Evolutionary conservation across 805 yeast genomes (phyloP), one percentile per base, ranked within the genome.

Genomic region (Saccharomycopsis guyanensis): DNA sequence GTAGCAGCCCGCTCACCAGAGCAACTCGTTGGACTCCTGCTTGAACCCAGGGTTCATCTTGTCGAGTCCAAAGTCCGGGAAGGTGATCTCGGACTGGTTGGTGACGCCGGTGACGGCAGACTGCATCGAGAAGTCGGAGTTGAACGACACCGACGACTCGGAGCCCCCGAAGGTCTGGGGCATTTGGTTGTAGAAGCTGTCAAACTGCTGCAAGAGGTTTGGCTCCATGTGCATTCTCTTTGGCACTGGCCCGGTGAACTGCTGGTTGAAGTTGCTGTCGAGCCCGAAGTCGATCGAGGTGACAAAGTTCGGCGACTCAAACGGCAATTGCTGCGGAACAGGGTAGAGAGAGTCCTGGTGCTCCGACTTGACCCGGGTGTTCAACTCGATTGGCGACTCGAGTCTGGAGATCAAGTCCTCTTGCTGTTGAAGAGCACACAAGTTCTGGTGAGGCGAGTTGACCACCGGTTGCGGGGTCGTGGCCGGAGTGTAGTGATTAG

Each of bases 341-440:
- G 29, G 6, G 29, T 25, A 25, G 29, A 25, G 10, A 25, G 10
- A 10, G 10, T 25, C 29, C 10, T 10, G 29, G 10, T 6, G 20
- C 20, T 37, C 23, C 31, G 15, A 18, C 15, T 37, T 22, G n/a
- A 18, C 29, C 25, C n/a, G 6, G 27, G 15, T 20, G 29, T 23
- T 37, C 33, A 50, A 27, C 18, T 50, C 49, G 32, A 50, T 43
- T 37, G 53, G 53, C 32, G 53, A 50, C 22, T 50, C 53, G n/a
- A 45, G 33, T 40, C 51, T 43, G 27, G 25, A 27, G 31, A 50
- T 47, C 33, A 50, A 20, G 25, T 47, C 53, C 32, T 46, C 49
- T 29, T 50, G 48, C 2, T 45, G 46, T 27, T 48, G 52, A 32
- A 48, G 36, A 23, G 24, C 33, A 20, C 40, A 18, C n/a, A 37